Evolutionary conservation across 208 protist species (phyloP).

Genomic region (Blastocrithidia nonstop): DNA sequence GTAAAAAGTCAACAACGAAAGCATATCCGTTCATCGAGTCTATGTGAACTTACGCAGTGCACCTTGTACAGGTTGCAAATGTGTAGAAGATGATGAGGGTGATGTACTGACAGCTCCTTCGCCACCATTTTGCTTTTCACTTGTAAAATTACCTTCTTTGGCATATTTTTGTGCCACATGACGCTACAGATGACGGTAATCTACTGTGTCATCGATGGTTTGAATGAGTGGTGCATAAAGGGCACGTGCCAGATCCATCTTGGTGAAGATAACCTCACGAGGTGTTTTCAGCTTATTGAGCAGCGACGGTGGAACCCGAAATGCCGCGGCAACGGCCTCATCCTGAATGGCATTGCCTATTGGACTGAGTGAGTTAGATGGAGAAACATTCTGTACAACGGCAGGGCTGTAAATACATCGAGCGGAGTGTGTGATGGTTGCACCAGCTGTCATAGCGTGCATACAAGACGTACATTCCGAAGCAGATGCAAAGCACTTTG

Average conservation of each 20-base stretch:
- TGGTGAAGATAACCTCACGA: slow-evolving; percentile 31
- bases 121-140: not conserved
- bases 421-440: no score
- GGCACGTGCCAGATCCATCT: slow-evolving; percentile 50
- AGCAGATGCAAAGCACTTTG: no score
- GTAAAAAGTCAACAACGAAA: slow-evolving; percentile 46
- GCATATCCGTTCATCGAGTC: slow-evolving; percentile 42
- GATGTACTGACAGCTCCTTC: not conserved
- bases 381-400: no score
- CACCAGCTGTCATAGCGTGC: no score
- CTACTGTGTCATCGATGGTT: slow-evolving; percentile 22
- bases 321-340: slow-evolving; percentile 3
- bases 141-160: slow-evolving; percentile 10
- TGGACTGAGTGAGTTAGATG: no score
- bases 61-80: slow-evolving; percentile 18
- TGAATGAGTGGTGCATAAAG: slow-evolving; percentile 46
- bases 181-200: slow-evolving; percentile 42
- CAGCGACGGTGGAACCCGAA: slow-evolving; percentile 4
- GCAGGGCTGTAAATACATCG: no score
- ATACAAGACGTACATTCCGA: no score
- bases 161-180: slow-evolving; percentile 22
- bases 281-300: slow-evolving; percentile 35
- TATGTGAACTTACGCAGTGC: slow-evolving; percentile 54
- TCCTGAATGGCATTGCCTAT: no score
- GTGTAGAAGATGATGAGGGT: no score